Evolutionary conservation across 2,329 filamentous ascomycete genomes (phyloP), one percentile per base, ranked within the genome.

Genomic region (Diaporthe sp.): DNA sequence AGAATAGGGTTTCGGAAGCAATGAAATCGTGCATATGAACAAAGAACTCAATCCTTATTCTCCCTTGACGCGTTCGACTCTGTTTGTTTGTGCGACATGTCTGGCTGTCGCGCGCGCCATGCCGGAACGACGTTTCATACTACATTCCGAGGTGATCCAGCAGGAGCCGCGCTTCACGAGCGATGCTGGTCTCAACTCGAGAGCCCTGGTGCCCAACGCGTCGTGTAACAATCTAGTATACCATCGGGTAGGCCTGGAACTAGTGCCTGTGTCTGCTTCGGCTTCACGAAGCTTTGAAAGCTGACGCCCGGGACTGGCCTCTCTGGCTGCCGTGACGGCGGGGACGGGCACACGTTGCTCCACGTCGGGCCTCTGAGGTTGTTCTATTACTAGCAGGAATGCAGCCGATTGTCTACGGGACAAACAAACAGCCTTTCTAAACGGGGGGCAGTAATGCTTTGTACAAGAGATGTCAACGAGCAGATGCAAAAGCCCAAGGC

Each of bases 21-120:
- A 91, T 91, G 89, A 89, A 88, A 88, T 90, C 87, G 87, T 90
- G 86, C 87, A 90, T 86, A 90, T 89, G 86, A 89, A 75, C 72
- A 81, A 77, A 77, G 49, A 59, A 67, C 39, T 53, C 46, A 51
- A 22, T n/a, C 2, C 28, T 28, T 62, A 46, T 25, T n/a, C 17
- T 13, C 4, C 13, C 25, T 19, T 25, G 31, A 55, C 70, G 55
- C 69, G 28, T 17, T 46, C 42, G 42, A 22, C 19, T 31, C 49
- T 25, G 22, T 51, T 51, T 37, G 15, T 37, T 62, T 44, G 12
- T 22, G 39, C 8, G n/a, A 39, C 31, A 2, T 10, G 25, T 8
- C 51, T 31, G 4, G 2, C 5, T 13, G 57, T 19, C 37, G 25
- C 7, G 15, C 7, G 46, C n/a, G 31, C 31, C 28, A 7, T 34